These are phyloP conservation scores for Fusarium sp. DNA, from an alignment of 2,329 filamentous ascomycete genomes.

Conservation along the genomic window DNA sequence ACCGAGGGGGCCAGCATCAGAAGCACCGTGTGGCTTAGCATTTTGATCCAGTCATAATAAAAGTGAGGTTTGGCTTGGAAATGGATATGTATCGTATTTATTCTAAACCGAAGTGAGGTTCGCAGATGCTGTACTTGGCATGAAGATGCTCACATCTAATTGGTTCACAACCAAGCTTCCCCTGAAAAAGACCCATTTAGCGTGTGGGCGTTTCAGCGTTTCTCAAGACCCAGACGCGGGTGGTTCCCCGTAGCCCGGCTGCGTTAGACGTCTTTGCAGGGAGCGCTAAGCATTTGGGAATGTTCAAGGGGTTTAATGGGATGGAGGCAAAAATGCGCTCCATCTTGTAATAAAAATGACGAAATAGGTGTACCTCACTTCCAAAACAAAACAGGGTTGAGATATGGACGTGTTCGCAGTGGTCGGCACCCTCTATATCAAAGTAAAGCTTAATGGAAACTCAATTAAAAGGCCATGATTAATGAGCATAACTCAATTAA, in stretches of 20 bases:
- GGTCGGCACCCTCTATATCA: background rate
- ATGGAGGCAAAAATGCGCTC: background rate
- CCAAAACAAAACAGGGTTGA: background rate
- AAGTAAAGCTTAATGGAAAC: background rate
- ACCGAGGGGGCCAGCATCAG: background rate
- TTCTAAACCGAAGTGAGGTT: background rate
- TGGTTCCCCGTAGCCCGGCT: constrained; percentile 24
- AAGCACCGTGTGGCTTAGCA: background rate
- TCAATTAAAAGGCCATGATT: background rate
- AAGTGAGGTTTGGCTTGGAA: background rate
- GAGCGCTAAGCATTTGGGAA: constrained; percentile 29
- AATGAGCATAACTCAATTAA: background rate
- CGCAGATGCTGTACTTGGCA: background rate
- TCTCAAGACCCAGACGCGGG: constrained; percentile 20
- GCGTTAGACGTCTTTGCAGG: constrained; percentile 29
- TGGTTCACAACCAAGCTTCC: constrained; percentile 21
- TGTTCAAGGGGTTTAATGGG: constrained; percentile 39
- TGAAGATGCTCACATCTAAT: background rate
- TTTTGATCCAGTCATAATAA: background rate
- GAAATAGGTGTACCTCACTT: background rate
- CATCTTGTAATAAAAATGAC: background rate
- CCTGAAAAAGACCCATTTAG: constrained; percentile 31
- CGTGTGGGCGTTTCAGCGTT: constrained; percentile 29
- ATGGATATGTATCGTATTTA: background rate
- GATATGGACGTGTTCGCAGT: no score